These are phyloP conservation scores for Calonectria pteridis DNA, from an alignment of 2,329 filamentous ascomycete genomes.

Conservation along the genomic window DNA sequence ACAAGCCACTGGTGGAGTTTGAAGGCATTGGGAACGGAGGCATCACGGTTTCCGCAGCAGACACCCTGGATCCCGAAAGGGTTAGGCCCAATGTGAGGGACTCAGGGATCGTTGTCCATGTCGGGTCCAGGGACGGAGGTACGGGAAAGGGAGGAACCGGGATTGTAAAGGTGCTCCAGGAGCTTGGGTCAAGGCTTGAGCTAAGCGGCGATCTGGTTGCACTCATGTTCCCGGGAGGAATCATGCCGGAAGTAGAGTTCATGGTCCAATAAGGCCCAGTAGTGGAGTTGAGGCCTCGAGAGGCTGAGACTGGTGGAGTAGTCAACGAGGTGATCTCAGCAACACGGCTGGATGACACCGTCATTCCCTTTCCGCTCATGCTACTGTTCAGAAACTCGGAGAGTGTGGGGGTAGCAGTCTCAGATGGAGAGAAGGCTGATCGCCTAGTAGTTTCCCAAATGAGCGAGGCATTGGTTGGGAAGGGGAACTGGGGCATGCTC, in stretches of 20 bases:
- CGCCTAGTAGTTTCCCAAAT: slow-evolving; percentile 22
- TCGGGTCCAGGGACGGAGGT: background rate
- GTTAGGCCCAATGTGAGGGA: slow-evolving; percentile 6
- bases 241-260: background rate
- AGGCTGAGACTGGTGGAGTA: slow-evolving; percentile 12
- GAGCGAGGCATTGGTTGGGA: slow-evolving; percentile 12
- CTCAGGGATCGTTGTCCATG: background rate
- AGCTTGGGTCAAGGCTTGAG: background rate
- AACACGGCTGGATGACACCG: slow-evolving; percentile 34
- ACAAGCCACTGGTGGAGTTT: slow-evolving; percentile 30
- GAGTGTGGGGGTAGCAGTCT: slow-evolving; percentile 3
- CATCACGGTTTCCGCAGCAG: slow-evolving; percentile 13
- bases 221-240: background rate
- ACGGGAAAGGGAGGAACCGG: background rate
- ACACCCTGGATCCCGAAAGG: slow-evolving; percentile 17
- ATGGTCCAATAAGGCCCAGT: background rate
- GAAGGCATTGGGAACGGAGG: slow-evolving; percentile 29
- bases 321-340: slow-evolving; percentile 21
- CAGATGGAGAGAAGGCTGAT: background rate
- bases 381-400: slow-evolving; percentile 24
- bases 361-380: slow-evolving; percentile 18
- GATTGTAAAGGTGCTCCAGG: background rate
- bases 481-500: slow-evolving; percentile 9
- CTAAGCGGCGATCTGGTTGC: background rate
- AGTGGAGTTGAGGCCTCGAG: slow-evolving; percentile 16